Evolutionary conservation across 306 rosid genomes (phyloP).

Genomic region (Ochetophila trinervis): DNA sequence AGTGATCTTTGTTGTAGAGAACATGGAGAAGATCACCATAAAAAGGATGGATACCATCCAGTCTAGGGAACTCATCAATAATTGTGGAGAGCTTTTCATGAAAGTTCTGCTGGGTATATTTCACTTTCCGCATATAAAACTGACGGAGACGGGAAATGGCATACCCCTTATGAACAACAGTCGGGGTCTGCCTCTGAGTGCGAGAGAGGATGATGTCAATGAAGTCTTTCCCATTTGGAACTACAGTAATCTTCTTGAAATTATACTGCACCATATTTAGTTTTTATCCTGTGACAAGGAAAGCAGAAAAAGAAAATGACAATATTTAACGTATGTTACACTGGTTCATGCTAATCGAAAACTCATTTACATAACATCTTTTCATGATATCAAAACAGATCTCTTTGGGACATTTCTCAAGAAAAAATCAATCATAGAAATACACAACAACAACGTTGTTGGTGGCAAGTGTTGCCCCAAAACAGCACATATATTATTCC

Average conservation of each 20-base stretch:
- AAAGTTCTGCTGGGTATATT: slow-evolving; percentile 68
- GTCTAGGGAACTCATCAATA: slow-evolving; percentile 78
- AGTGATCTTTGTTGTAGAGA: slow-evolving; percentile 87
- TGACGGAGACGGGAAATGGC: slow-evolving; percentile 73
- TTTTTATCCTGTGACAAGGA: not conserved
- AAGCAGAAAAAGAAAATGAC: not conserved
- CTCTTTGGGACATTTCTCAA: too few species aligned
- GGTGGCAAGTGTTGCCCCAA: too few species aligned
- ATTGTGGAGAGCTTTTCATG: slow-evolving; percentile 75
- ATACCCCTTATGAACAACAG: slow-evolving; percentile 87
- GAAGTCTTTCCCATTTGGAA: slow-evolving; percentile 82
- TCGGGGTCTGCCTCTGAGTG: slow-evolving; percentile 84
- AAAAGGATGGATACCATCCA: slow-evolving; percentile 78
- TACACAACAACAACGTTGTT: too few species aligned
- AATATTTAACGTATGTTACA: not conserved
- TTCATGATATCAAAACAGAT: too few species aligned
- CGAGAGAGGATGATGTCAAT: slow-evolving; percentile 79
- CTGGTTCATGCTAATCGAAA: not conserved
- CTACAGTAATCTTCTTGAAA: slow-evolving; percentile 85
- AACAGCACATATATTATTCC: too few species aligned
- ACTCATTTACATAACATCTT: too few species aligned
- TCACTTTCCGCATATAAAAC: slow-evolving; percentile 86
- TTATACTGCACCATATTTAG: slow-evolving; percentile 74
- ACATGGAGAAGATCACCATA: slow-evolving; percentile 83
- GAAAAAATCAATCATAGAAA: too few species aligned